Evolutionary conservation across 768 basidiomycete species (phyloP), one percentile per base, ranked within the genome.

Genomic region (Suillus hirtellus): DNA sequence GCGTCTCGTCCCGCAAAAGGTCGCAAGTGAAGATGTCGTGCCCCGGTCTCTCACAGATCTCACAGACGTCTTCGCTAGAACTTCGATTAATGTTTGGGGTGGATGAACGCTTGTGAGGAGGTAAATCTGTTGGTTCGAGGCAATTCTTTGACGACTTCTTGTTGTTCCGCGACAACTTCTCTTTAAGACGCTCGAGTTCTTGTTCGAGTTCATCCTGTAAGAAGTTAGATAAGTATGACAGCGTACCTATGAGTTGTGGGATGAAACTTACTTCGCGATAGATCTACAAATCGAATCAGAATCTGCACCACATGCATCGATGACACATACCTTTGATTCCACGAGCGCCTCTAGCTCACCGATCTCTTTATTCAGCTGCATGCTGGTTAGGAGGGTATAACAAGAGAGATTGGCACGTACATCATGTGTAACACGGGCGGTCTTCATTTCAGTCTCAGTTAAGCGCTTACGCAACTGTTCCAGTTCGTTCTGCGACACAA

Each of bases 311-410:
- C 24, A 40, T 40, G 38, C 9, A 56, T 17, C 6, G 4, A 40
- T 15, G 10, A 56, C 15, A 61, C 75, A 62, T 64, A 93, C 93
- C 86, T 97, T 98, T 60, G 92, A 85, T 73, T 99, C 96, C n/a
- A 98, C 88, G 47, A 99, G 81, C 44, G 89, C 84, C 75, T 99
- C 96, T 21, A 98, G 82, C 72, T 98, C 95, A 60, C 89, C 86
- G 59, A 99, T 90, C 78, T 98, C 95, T 70, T 94, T 92, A 76
- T 93, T 90, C 64, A 95, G 83, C 93, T 96, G 67, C 27, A 42
- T 19, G 65, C 50, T 49, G 59, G 63, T 54, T 50, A 31, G 52
- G 12, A 37, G 31, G 35, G 38, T 47, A 42, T 43, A 56, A 17
- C 1, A 50, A 19, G 62, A 56, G 55, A 10, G 37, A 24, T 61